Conservation (phyloP, 495 filamentous ascomycete species). For the Podospora conica region DNA sequence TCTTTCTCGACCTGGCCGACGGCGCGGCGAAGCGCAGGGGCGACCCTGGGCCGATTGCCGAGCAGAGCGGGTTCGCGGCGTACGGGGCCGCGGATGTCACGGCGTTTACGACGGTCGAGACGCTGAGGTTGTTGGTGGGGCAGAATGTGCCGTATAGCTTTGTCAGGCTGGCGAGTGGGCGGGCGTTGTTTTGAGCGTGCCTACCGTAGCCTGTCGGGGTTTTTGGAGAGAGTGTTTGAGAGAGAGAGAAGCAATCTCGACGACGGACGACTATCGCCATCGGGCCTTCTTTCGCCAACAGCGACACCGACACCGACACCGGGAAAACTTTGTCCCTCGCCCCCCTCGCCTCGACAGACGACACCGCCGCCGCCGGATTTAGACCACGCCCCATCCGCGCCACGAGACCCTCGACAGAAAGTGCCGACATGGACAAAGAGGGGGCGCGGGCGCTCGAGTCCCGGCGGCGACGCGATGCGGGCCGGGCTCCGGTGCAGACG, state of each 20-base stretch:
- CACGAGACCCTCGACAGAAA: not conserved
- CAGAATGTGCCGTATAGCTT: slow-evolving; percentile 86
- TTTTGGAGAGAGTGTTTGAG: not conserved
- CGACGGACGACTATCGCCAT: no score
- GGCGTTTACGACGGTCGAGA: slow-evolving; percentile 78
- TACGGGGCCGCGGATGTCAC: slow-evolving; percentile 74
- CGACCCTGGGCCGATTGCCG: slow-evolving; percentile 63
- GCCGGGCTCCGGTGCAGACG: not conserved
- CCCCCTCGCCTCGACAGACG: no score
- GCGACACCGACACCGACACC: not conserved
- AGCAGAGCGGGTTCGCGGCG: slow-evolving; percentile 65
- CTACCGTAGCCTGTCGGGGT: not conserved
- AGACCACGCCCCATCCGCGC: not conserved
- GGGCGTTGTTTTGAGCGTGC: slow-evolving; percentile 54
- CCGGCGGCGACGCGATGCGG: not conserved
- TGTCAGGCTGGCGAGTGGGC: slow-evolving; percentile 67
- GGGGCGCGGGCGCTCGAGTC: not conserved
- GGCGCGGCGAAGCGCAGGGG: slow-evolving; percentile 52
- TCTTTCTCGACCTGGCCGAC: slow-evolving; percentile 73
- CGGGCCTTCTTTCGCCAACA: no score
- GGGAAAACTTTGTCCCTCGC: not conserved
- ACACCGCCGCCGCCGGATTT: not conserved
- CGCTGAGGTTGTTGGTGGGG: slow-evolving; percentile 66
- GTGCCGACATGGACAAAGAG: not conserved
- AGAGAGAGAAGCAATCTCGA: not conserved